phyloP scores from a whole-genome alignment of 148 eudicot genomes.

The Cornus controversa region DNA sequence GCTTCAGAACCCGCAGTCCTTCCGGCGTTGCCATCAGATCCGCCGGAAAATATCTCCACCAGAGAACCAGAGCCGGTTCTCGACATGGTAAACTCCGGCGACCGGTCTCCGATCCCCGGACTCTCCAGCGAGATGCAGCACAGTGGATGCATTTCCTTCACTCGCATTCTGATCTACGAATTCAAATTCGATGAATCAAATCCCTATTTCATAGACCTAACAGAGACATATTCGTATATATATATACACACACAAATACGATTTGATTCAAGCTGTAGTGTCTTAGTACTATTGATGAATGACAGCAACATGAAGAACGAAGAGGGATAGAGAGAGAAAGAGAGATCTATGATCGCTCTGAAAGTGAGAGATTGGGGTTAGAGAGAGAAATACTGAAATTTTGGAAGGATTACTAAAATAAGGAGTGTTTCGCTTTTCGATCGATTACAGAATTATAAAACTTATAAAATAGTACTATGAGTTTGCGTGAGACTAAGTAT shows the following conservation, averaged over 20 bases:
- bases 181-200: slow-evolving; percentile 10
- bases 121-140: slow-evolving; percentile 71
- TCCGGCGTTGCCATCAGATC: slow-evolving; percentile 39
- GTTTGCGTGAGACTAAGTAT: not conserved
- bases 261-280: too few species aligned
- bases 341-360: slow-evolving; percentile 19
- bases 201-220: not conserved
- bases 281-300: not conserved
- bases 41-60: slow-evolving; percentile 19
- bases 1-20: slow-evolving; percentile 47
- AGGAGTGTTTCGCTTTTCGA: not conserved
- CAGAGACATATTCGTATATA: not conserved
- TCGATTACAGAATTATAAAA: not conserved
- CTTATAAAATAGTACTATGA: too few species aligned
- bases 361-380: slow-evolving; percentile 16
- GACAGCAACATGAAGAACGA: not conserved
- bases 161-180: slow-evolving; percentile 49
- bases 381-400: not conserved
- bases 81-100: slow-evolving; percentile 43
- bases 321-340: not conserved
- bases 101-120: slow-evolving; percentile 40
- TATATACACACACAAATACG: not conserved
- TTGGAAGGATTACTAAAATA: not conserved
- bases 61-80: slow-evolving; percentile 23
- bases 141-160: slow-evolving; percentile 72